Percentiles rank a stretch among this genome's conserved stretches.
These are phyloP conservation scores for Phytophthora aleatoria DNA, from an alignment of 352 stramenopile species.

Conservation along the genomic window DNA sequence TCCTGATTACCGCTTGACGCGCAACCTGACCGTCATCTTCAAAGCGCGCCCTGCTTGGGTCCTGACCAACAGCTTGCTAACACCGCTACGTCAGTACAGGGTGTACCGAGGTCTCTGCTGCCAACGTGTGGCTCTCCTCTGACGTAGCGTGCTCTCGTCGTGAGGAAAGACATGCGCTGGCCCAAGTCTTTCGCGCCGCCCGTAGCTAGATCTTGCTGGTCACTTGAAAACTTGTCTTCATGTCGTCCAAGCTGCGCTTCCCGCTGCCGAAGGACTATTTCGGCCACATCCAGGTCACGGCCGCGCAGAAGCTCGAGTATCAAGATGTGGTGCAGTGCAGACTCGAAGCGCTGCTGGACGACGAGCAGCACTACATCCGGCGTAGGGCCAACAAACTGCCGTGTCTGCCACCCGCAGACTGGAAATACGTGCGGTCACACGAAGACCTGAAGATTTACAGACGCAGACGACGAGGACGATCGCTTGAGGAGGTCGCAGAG, in stretches of 20 bases:
- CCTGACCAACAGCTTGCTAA: slow-evolving; percentile 4
- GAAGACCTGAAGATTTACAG: slow-evolving; percentile 47
- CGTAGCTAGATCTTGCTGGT: neutral
- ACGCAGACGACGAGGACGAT: slow-evolving; percentile 20
- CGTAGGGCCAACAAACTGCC: neutral
- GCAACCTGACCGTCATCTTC: slow-evolving; percentile 7
- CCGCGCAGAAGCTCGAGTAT: slow-evolving; percentile 41
- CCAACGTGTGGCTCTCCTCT: slow-evolving; percentile 5
- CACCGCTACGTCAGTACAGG: slow-evolving; percentile 17
- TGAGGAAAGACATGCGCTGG: slow-evolving; percentile 9
- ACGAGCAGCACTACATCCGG: slow-evolving; percentile 26
- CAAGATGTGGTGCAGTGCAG: slow-evolving; percentile 22
- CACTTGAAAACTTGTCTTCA: slow-evolving; percentile 17
- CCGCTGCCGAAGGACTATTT: slow-evolving; percentile 39
- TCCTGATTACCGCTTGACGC: slow-evolving; percentile 3
- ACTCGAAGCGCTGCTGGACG: slow-evolving; percentile 26
- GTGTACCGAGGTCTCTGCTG: neutral
- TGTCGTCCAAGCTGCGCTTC: slow-evolving; percentile 13
- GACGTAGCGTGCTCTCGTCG: slow-evolving; percentile 1
- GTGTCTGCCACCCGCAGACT: slow-evolving; percentile 40
- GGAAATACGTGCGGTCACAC: slow-evolving; percentile 44
- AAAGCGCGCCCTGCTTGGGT: slow-evolving; percentile 6
- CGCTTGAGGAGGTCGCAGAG: slow-evolving; percentile 21
- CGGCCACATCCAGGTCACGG: slow-evolving; percentile 27
- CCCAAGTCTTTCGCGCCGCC: slow-evolving; percentile 2